Conservation (phyloP, 73 alveolate species). For the Breviolum minutum region DNA sequence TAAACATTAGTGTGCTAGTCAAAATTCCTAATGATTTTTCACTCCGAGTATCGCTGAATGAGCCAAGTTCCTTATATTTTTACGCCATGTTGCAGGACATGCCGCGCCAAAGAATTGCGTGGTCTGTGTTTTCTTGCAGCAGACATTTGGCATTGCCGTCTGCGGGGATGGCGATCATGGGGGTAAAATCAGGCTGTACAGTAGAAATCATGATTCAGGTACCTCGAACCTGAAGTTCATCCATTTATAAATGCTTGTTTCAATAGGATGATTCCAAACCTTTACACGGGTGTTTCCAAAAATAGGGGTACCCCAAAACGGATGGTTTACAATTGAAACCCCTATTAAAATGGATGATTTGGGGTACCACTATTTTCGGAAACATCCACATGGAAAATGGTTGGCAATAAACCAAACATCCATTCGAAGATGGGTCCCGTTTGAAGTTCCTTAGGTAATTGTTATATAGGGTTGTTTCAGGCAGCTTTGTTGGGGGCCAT, state of each 20-base stretch:
- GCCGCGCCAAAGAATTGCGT: slow-evolving; percentile 62
- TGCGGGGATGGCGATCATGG: neutral
- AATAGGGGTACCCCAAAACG: neutral
- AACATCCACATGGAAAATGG: too few species aligned
- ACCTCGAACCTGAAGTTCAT: neutral
- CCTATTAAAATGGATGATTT: too few species aligned
- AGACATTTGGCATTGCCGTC: neutral
- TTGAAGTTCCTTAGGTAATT: too few species aligned
- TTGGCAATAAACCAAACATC: too few species aligned
- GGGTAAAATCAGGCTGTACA: neutral
- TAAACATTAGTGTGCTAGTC: too few species aligned
- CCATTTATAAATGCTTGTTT: neutral
- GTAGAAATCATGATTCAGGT: neutral
- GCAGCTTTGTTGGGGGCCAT: too few species aligned
- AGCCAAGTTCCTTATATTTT: neutral
- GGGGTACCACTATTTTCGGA: too few species aligned
- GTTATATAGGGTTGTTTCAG: too few species aligned
- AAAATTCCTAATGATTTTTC: too few species aligned
- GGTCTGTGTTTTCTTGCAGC: slow-evolving; percentile 52
- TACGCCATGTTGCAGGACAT: neutral
- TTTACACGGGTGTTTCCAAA: neutral
- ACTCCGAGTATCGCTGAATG: too few species aligned
- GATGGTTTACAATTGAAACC: neutral
- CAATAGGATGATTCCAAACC: neutral
- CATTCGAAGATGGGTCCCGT: too few species aligned